Base-by-base conservation (phyloP, 768 basidiomycete genomes). In the Leccinum subgranulosum region DNA sequence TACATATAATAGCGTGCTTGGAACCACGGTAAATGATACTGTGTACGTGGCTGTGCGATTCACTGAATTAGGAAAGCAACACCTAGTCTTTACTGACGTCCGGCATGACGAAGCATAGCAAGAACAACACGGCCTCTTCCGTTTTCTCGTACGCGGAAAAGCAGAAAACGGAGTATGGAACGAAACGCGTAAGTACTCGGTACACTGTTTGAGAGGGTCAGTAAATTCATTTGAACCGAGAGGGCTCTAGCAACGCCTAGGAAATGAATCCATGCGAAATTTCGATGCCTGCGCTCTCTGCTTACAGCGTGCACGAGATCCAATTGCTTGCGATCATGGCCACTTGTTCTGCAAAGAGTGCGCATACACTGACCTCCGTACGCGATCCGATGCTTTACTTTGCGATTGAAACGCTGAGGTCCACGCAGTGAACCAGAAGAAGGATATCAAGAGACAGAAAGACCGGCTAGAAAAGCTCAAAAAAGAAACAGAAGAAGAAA, bases 271-370 rank as follows among this genome's bases (percentile, higher is more conserved):
- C 11, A 92, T 95, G 89, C 85, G 93, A 39, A 83, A 83, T 52
- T 94, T 97, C 70, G 92, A 97, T 71, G 86, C 92, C 1, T 98
- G 97, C 69, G 81, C 89, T 6, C 81, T 97, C 14, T 99, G 96
- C 71, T 77, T 97, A 34, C 86, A 91, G 54, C 80, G 82, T 43
- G 94, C 92, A 6, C 77, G 90, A 49, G 88, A 94, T 52, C 93
- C 96, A 0, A 77, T 95, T 33, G 83, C 87, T 11, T 98, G 97
- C 66, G 64, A 75, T 21, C 82, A 90, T 51, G 97, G 97, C 0
- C 97, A 98, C 73, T 64, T 98, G 23, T 98, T 94, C 71, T 99
- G 97, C 80, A 92, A 90, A 69, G 96, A 98, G 75, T 98, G 97
- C 66, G 88, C 88, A 25, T 85, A 94, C 58, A 84, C 88, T 2